Base-by-base conservation (phyloP, 768 basidiomycete genomes). In the Sistotremastrum niveocremeum region DNA sequence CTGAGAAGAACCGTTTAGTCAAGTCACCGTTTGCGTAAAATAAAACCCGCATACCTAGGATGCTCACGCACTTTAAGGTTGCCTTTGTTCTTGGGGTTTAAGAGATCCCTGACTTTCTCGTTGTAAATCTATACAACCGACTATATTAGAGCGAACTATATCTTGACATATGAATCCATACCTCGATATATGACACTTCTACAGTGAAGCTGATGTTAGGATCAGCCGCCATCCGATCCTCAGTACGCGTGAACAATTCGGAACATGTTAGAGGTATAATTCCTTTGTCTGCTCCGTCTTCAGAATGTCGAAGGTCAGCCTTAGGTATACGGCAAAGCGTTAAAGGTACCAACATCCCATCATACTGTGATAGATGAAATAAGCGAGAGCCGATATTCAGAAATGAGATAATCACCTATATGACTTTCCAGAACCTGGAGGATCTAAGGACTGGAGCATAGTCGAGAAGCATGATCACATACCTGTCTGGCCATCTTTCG, bases 181-280 rank as follows among this genome's bases (percentile, higher is more conserved):
- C 84, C 74, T 94, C 93, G 50, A 95, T 95, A 60, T 95, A 97
- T 4, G 91, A 95, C n/a, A 95, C 93, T 65, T 98, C 94, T 37
- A 99, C 93, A 2, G 85, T 83, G 56, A 90, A 94, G 48, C 68
- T 77, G 49, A 90, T 54, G 54, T 81, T 80, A 7, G 78, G 61
- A 57, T 91, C 85, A 43, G 56, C 60, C 2, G 69, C 67, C 53
- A 66, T 77, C 62, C 83, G 80, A 33, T 71, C 58, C 39, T 70
- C 73, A 41, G 93, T 86, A 45, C 93, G 81, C 52, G 76, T 69
- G 63, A 99, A 99, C 32, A 99, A 70, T 60, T 95, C 91, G 42
- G 76, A 79, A 56, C 94, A 98, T 40, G 91, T 95, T 39, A 95
- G 76, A 30, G 94, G 94, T 51, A 97, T 98, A 58, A 99, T 94